A percentile compares a stretch with the other conserved stretches of the same genome.
Evolutionary conservation across 495 filamentous ascomycete genomes (phyloP).

Genomic region (Xylaria longipes): DNA sequence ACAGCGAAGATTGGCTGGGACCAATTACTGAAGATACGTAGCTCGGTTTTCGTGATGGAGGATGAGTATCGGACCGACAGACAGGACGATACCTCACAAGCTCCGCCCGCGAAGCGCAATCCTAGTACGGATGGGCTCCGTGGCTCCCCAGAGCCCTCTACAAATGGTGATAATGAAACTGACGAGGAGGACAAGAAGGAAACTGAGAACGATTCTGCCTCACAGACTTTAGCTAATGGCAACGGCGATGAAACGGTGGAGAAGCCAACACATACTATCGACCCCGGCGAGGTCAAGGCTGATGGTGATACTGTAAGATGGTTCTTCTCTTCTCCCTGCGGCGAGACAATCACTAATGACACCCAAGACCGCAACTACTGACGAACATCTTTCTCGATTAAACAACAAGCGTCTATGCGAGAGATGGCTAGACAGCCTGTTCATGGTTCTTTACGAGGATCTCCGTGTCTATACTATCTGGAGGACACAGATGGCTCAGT

Average conservation of each 20-base stretch:
- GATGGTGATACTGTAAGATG: slow-evolving; percentile 77
- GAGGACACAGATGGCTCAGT: slow-evolving; percentile 96
- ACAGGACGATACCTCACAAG: slow-evolving; percentile 63
- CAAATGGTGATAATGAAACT: slow-evolving; percentile 64
- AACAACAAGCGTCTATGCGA: slow-evolving; percentile 97
- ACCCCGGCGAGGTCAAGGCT: slow-evolving; percentile 80
- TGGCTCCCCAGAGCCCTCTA: slow-evolving; percentile 65
- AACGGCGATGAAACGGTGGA: slow-evolving; percentile 62
- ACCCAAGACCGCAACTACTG: slow-evolving; percentile 47
- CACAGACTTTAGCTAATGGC: slow-evolving; percentile 45
- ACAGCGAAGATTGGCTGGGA: slow-evolving; percentile 97
- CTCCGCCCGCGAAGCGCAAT: slow-evolving; percentile 63
- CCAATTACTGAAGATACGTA: slow-evolving; percentile 87
- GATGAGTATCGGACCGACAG: slow-evolving; percentile 96
- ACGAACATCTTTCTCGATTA: slow-evolving; percentile 70
- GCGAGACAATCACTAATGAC: slow-evolving; percentile 17
- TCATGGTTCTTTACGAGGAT: slow-evolving; percentile 99
- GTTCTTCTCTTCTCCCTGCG: neutral
- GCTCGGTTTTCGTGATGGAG: slow-evolving; percentile 99
- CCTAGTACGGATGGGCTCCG: slow-evolving; percentile 78
- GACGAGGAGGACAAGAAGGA: slow-evolving; percentile 51
- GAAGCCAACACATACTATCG: slow-evolving; percentile 81
- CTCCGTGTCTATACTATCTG: slow-evolving; percentile 98
- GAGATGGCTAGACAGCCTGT: slow-evolving; percentile 96
- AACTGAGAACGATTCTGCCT: slow-evolving; percentile 36